phyloP scores from a whole-genome alignment of 306 rosid species.

The Ziziphus jujuba region DNA sequence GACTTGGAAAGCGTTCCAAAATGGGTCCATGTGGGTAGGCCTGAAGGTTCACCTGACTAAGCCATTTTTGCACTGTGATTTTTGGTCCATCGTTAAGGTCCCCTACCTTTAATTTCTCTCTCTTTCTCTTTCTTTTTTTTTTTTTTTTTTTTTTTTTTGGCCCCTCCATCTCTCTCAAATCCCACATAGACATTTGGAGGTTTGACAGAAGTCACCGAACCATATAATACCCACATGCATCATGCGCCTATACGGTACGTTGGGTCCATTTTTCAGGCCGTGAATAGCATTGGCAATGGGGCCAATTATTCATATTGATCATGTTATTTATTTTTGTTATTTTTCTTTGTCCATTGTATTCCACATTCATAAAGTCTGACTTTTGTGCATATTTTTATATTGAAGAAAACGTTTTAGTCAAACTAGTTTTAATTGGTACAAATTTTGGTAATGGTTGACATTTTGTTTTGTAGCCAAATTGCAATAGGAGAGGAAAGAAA shows the following conservation, averaged over 20 bases:
- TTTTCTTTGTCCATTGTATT: too few relatives aligned
- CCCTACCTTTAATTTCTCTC: constrained; percentile 3
- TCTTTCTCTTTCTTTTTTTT: too few relatives aligned
- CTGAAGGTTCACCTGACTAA: constrained; percentile 20
- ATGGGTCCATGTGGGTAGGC: constrained; percentile 27
- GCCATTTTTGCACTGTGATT: constrained; percentile 1
- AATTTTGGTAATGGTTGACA: too few relatives aligned
- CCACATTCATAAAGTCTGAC: too few relatives aligned
- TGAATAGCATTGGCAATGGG: not conserved
- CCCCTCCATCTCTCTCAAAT: not conserved
- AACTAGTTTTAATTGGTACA: too few relatives aligned
- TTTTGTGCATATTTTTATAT: too few relatives aligned
- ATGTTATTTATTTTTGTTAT: too few relatives aligned
- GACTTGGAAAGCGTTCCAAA: not conserved
- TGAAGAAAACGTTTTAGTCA: too few relatives aligned
- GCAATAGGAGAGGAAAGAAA: too few relatives aligned
- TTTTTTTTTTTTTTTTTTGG: not conserved
- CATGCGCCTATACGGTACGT: constrained; percentile 13
- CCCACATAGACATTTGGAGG: constrained; percentile 10
- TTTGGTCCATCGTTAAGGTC: constrained; percentile 28
- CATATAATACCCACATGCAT: constrained; percentile 4
- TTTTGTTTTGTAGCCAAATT: too few relatives aligned
- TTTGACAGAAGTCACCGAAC: constrained; percentile 18
- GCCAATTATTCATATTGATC: not conserved
- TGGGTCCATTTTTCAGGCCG: constrained; percentile 19